Evolutionary conservation across 345 rosid genomes (phyloP).

Genomic region (sweet orange (Citrus sinensis)): DNA sequence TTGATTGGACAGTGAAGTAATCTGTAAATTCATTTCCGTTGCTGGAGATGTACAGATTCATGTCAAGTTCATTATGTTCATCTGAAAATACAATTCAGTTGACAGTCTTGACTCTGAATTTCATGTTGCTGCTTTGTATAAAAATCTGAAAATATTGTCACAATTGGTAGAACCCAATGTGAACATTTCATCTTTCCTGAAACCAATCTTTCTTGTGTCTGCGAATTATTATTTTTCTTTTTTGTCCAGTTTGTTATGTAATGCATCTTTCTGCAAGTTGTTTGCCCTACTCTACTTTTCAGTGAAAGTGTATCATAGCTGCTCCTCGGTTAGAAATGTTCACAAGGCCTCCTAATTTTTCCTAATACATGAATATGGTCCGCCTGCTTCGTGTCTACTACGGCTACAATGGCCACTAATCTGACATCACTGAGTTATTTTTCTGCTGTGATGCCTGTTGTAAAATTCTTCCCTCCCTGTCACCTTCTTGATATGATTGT

Average conservation of each 20-base stretch:
- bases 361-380: neutral
- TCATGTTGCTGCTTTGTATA: conserved; percentile 47
- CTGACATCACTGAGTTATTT: neutral
- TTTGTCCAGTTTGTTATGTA: conserved; percentile 16
- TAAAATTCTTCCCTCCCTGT: neutral
- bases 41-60: conserved; percentile 56
- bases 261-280: conserved; percentile 14
- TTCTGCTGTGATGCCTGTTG: neutral
- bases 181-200: conserved; percentile 43
- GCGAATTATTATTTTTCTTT: conserved; percentile 5
- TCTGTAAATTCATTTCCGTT: conserved; percentile 61
- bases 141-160: conserved; percentile 43
- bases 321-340: conserved; percentile 1
- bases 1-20: conserved; percentile 30
- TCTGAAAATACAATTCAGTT: conserved; percentile 33
- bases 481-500: neutral
- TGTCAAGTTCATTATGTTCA: conserved; percentile 35
- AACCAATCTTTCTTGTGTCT: conserved; percentile 17
- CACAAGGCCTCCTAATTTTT: neutral
- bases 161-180: conserved; percentile 48
- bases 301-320: conserved; percentile 7
- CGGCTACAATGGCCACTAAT: neutral
- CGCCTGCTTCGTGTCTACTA: conserved; percentile 1
- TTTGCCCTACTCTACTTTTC: conserved; percentile 6
- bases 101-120: conserved; percentile 33